Base-by-base conservation (phyloP, 2,329 filamentous ascomycete species). In the Fusarium tuaranense region DNA sequence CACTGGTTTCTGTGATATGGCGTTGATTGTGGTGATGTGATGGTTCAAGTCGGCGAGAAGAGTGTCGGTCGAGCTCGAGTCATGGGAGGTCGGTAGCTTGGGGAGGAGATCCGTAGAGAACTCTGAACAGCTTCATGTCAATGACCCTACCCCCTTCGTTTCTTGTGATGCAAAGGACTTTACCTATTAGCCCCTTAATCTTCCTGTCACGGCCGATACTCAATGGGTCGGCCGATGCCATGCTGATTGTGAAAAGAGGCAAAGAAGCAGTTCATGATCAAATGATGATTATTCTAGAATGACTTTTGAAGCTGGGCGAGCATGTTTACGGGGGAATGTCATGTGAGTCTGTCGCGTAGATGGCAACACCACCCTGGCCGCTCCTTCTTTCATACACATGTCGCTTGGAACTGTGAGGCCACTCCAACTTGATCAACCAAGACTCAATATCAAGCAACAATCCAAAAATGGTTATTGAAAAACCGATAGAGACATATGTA, bases 1-100 rank as follows among this genome's bases (percentile, higher is more conserved):
- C 7, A 32, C n/a, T 2, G 44, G 10, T 6, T 65, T 72, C 13
- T 69, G 53, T 1, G 67, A 34, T 3, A 80, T 53, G 27, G 44
- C 38, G 14, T 74, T 78, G 34, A 77, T 69, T 6, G 73, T 69
- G 13, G 76, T 68, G 32, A 82, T 76, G 20, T 81, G 75, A 38
- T 77, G 75, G 4, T 74, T 71, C 10, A 84, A 67, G 22, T 82
- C 81, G 9, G 76, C 78, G 7, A 80, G 67, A 16, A 85, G 77
- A 10, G 78, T 57, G 87, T 65, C 89, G 88, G 51, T 84, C 75
- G 58, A 75, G 82, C 30, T 88, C 85, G 63, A 55, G 27, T 78
- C 74, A 18, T 59, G 63, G 7, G 62, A 67, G 7, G 65, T 61
- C 0, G 65, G 63, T 5, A 83, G 60, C 41, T 71, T 78, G 12